Percentiles rank a stretch among this genome's conserved stretches.
phyloP scores from a whole-genome alignment of 345 rosid species.

The Acer campestre region DNA sequence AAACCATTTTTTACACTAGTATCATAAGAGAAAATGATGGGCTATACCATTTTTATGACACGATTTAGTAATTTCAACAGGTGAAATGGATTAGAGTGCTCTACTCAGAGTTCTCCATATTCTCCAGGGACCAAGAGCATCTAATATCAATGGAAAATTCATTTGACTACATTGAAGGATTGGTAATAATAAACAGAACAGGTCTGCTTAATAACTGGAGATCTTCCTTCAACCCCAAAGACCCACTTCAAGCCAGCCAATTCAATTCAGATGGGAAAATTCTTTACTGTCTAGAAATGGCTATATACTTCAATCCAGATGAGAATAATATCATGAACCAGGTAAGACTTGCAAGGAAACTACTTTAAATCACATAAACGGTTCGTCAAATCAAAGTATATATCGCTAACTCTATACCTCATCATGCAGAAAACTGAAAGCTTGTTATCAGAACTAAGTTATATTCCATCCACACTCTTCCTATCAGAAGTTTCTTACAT shows the following conservation, averaged over 20 bases:
- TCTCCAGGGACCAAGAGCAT: constrained; percentile 82
- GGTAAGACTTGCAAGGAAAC: constrained; percentile 38
- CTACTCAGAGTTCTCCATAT: constrained; percentile 77
- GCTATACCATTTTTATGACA: constrained; percentile 14
- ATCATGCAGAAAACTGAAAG: constrained; percentile 54
- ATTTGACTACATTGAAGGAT: constrained; percentile 94
- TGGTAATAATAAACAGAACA: constrained; percentile 74
- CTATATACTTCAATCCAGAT: constrained; percentile 65
- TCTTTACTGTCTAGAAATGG: constrained; percentile 87
- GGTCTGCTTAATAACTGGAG: constrained; percentile 82
- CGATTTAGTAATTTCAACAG: constrained; percentile 39
- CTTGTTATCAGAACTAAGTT: constrained; percentile 63
- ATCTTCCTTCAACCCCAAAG: constrained; percentile 72
- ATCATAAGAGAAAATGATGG: background rate
- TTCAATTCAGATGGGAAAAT: constrained; percentile 78
- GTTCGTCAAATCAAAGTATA: constrained; percentile 11
- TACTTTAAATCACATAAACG: constrained; percentile 7
- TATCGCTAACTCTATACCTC: constrained; percentile 9
- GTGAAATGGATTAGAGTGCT: constrained; percentile 93
- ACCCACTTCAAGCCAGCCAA: constrained; percentile 67
- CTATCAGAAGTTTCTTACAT: constrained; percentile 67
- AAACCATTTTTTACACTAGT: background rate
- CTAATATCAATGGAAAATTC: constrained; percentile 56
- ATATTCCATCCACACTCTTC: constrained; percentile 73
- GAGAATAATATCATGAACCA: constrained; percentile 44